A percentile compares a stretch with the other conserved stretches of the same genome.
Conservation (phyloP, 2,329 filamentous ascomycete species). For the Cercospora berteroae region DNA sequence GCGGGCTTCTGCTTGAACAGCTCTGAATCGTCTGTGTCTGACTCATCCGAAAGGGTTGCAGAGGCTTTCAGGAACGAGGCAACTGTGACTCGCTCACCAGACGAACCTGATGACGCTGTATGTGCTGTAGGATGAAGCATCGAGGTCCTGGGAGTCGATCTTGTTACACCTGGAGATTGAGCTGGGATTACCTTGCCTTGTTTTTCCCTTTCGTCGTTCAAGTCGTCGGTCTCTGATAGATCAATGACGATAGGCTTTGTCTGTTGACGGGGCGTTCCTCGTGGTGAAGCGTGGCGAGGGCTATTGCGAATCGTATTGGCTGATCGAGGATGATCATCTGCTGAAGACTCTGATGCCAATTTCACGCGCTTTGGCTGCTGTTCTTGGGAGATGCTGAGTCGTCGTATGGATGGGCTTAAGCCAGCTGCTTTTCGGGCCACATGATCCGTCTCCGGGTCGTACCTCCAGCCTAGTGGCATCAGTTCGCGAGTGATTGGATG, state of each 20-base stretch:
- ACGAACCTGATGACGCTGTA: constrained; percentile 12
- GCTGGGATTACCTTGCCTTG: neutral
- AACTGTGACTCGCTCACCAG: constrained; percentile 19
- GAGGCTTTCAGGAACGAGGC: constrained; percentile 20
- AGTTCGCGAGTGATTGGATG: constrained; percentile 35
- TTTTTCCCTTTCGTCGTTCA: neutral
- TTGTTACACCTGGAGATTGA: neutral
- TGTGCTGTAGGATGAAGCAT: constrained; percentile 12
- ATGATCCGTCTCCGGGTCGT: constrained; percentile 23
- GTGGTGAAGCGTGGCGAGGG: neutral
- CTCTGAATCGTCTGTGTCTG: constrained; percentile 12
- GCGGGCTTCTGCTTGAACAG: neutral
- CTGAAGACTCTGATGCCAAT: constrained; percentile 22
- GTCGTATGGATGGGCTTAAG: constrained; percentile 11
- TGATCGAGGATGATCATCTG: constrained; percentile 9
- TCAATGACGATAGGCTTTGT: neutral
- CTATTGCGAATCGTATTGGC: neutral
- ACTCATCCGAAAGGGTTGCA: neutral
- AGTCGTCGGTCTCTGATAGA: constrained; percentile 12
- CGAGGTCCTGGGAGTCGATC: constrained; percentile 11
- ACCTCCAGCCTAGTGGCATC: constrained; percentile 36
- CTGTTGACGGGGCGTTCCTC: neutral
- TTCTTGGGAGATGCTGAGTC: constrained; percentile 23
- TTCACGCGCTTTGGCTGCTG: constrained; percentile 24
- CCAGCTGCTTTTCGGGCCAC: constrained; percentile 10